These are phyloP conservation scores for Wolfiporia cocos DNA, from an alignment of 1,284 basidiomycete species.

Conservation along the genomic window DNA sequence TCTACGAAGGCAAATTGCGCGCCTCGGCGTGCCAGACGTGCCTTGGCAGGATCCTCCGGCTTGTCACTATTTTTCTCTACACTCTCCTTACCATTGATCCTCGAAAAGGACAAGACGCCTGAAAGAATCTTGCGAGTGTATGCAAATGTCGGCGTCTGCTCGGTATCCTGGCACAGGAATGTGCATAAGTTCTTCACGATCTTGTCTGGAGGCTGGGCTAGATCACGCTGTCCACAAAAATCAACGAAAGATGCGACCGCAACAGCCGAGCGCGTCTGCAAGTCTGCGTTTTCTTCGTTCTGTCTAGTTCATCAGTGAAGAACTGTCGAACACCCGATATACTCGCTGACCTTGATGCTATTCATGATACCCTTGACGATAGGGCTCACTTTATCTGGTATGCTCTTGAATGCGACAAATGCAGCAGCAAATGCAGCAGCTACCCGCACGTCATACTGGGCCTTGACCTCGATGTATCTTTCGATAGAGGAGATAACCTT, in stretches of 20 bases:
- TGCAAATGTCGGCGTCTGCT: slow-evolving; percentile 86
- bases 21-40: slow-evolving; percentile 70
- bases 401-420: slow-evolving; percentile 78
- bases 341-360: slow-evolving; percentile 77
- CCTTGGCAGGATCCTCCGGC: slow-evolving; percentile 40
- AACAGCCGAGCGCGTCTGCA: slow-evolving; percentile 87
- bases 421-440: slow-evolving; percentile 88
- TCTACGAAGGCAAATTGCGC: slow-evolving; percentile 81
- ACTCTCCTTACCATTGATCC: slow-evolving; percentile 37
- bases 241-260: slow-evolving; percentile 87
- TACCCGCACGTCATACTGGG: slow-evolving; percentile 83
- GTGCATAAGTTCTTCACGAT: slow-evolving; percentile 97
- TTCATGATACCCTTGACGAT: slow-evolving; percentile 98
- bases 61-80: slow-evolving; percentile 41
- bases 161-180: slow-evolving; percentile 91
- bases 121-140: slow-evolving; percentile 51
- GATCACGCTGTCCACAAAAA: slow-evolving; percentile 70
- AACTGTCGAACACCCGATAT: neutral
- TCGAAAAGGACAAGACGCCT: slow-evolving; percentile 77
- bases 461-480: slow-evolving; percentile 80
- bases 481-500: slow-evolving; percentile 76
- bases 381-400: slow-evolving; percentile 92
- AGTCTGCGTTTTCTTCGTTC: slow-evolving; percentile 86
- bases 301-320: slow-evolving; percentile 26
- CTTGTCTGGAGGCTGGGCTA: slow-evolving; percentile 75